These are phyloP conservation scores for Aspergillus cejpii DNA, from an alignment of 2,329 filamentous ascomycete genomes.

Conservation along the genomic window DNA sequence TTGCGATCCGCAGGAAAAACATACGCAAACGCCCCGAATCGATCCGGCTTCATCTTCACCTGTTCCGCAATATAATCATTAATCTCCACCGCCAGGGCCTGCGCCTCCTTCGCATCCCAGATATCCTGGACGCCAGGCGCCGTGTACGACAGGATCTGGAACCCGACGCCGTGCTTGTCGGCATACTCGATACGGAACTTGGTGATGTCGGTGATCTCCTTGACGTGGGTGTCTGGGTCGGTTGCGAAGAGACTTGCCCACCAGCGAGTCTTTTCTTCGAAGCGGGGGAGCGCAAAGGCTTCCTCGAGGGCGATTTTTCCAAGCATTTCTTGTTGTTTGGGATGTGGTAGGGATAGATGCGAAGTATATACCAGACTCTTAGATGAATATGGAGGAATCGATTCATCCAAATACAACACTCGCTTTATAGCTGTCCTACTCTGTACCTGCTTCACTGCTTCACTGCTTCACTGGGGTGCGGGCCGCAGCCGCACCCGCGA, in stretches of 20 bases:
- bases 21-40: conserved; percentile 43
- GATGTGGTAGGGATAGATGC: neutral
- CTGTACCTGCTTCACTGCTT: neutral
- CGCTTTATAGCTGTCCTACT: neutral
- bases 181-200: conserved; percentile 40
- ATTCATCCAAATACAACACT: no score
- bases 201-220: conserved; percentile 49
- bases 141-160: conserved; percentile 45
- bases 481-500: neutral
- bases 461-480: neutral
- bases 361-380: neutral
- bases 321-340: conserved; percentile 39
- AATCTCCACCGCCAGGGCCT: conserved; percentile 41
- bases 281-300: conserved; percentile 54
- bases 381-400: neutral
- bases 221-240: conserved; percentile 53
- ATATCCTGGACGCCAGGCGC: conserved; percentile 46
- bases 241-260: conserved; percentile 56
- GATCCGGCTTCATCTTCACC: conserved; percentile 39
- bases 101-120: conserved; percentile 40
- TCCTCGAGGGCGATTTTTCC: conserved; percentile 59
- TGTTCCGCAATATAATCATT: conserved; percentile 44
- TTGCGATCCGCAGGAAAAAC: conserved; percentile 1
- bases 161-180: conserved; percentile 44
- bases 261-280: conserved; percentile 54